Base-by-base conservation (phyloP, 768 basidiomycete species). In the Ephemerocybe angulata region DNA sequence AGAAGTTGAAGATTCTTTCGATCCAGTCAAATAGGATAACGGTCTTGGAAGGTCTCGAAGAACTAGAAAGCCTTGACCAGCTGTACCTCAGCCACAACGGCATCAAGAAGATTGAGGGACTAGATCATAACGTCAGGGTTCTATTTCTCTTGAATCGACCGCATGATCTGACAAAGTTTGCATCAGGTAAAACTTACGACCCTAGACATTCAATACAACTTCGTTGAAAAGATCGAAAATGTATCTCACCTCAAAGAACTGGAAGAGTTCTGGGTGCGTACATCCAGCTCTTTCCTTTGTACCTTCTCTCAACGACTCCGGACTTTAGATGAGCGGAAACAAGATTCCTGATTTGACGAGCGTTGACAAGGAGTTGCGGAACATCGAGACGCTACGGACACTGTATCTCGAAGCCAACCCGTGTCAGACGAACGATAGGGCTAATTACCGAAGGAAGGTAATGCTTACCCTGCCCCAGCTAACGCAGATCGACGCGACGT, bases 391-490 rank as follows among this genome's bases (percentile, higher is more conserved):
- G 1, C 77, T 99, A 12, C 79, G 87, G 65, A 99, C 97, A 1
- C 77, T 99, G 6, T 99, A 99, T 67, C 82, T 99, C 24, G 97
- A 99, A 72, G 87, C 84, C 4, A 99, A 99, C 65, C 97, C 97
- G 2, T 89, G 93, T 59, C 94, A 99, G 66, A 77, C 70, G 42
- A 77, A 75, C 13, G 91, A 98, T 63, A 87, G 82, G 68, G 74
- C 80, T 2, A 81, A 77, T 21, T 99, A 98, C 67, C 75, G 93
- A 61, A 77, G 96, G 51, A 99, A 97, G 73, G 79, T 98, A 52
- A 92, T 90, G 67, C 72, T 98, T 35, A 85, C 86, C 3, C 74
- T 97, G 21, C 95, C 95, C 0, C 91, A 96, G 63, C 71, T 98
- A 53, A 83, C 84, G 64, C 97, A 99, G 71, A 87, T 99, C 49